Conservation (phyloP, 179 eudicot species). For the Silene coronaria region DNA sequence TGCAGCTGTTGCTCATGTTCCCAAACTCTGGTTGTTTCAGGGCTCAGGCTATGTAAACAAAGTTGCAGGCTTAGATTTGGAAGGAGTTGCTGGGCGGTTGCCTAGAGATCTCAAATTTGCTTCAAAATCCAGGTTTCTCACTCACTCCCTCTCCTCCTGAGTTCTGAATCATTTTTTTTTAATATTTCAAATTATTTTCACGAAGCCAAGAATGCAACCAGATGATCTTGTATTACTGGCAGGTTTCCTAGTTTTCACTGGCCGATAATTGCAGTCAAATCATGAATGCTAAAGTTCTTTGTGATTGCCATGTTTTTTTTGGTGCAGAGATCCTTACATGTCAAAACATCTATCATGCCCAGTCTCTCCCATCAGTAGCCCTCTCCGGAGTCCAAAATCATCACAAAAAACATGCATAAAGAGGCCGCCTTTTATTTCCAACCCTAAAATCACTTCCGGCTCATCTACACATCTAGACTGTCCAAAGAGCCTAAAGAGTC, state of each 20-base stretch:
- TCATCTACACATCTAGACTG: slow-evolving; percentile 43
- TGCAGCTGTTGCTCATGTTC: neutral
- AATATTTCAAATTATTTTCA: no score
- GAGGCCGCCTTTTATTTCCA: slow-evolving; percentile 50
- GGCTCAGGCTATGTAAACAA: slow-evolving; percentile 48
- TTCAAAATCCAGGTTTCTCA: slow-evolving; percentile 22
- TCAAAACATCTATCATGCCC: slow-evolving; percentile 70
- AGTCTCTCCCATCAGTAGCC: slow-evolving; percentile 79
- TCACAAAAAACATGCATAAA: slow-evolving; percentile 48
- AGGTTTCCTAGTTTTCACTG: no score
- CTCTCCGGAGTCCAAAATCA: slow-evolving; percentile 49
- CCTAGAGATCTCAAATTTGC: slow-evolving; percentile 40
- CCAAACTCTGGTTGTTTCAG: slow-evolving; percentile 30
- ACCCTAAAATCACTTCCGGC: slow-evolving; percentile 52
- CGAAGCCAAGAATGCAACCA: no score
- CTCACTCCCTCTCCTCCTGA: neutral
- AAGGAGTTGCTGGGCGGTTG: slow-evolving; percentile 62
- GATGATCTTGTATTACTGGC: no score
- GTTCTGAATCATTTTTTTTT: no score
- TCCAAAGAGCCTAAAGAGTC: neutral
- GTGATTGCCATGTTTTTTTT: neutral
- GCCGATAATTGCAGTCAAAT: neutral
- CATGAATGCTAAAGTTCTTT: neutral
- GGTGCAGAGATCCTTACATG: slow-evolving; percentile 41
- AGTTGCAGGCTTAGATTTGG: slow-evolving; percentile 45